Conservation (phyloP, 164 flowering plant species). For the Umbellularia californica region DNA sequence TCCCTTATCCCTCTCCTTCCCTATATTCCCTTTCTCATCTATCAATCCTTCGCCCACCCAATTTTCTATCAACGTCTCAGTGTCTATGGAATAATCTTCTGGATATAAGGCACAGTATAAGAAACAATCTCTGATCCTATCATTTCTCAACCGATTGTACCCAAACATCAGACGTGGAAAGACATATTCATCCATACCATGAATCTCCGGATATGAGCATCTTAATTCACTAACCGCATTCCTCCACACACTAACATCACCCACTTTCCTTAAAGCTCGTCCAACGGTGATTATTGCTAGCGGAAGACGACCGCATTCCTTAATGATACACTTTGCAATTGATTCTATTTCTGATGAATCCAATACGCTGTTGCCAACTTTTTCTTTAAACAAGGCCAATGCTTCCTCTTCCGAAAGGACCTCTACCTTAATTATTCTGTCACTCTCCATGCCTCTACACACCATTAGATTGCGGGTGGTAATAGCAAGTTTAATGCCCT, state of each 20-base stretch:
- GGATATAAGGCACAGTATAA: background rate
- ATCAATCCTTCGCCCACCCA: slow-evolving; percentile 23
- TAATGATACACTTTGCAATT: slow-evolving; percentile 1
- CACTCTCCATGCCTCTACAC: slow-evolving; percentile 8
- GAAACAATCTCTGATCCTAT: background rate
- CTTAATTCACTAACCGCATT: slow-evolving; percentile 9
- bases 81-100: background rate
- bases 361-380: background rate
- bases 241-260: slow-evolving; percentile 7
- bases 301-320: slow-evolving; percentile 12
- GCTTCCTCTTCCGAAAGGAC: slow-evolving; percentile 7
- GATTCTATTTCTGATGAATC: slow-evolving; percentile 1
- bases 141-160: background rate
- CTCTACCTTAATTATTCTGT: slow-evolving; percentile 10
- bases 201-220: background rate
- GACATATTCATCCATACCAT: slow-evolving; percentile 10
- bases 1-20: slow-evolving; percentile 17
- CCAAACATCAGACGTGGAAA: slow-evolving; percentile 11
- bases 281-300: slow-evolving; percentile 14
- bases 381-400: slow-evolving; percentile 6
- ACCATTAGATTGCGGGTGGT: slow-evolving; percentile 7
- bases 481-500: background rate
- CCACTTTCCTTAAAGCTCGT: slow-evolving; percentile 8
- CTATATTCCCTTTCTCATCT: slow-evolving; percentile 9
- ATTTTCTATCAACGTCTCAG: slow-evolving; percentile 6